A percentile compares a stretch with the other conserved stretches of the same genome.
These are phyloP conservation scores for Pseudogymnoascus destructans DNA, from an alignment of 2,329 filamentous ascomycete species.

Conservation along the genomic window DNA sequence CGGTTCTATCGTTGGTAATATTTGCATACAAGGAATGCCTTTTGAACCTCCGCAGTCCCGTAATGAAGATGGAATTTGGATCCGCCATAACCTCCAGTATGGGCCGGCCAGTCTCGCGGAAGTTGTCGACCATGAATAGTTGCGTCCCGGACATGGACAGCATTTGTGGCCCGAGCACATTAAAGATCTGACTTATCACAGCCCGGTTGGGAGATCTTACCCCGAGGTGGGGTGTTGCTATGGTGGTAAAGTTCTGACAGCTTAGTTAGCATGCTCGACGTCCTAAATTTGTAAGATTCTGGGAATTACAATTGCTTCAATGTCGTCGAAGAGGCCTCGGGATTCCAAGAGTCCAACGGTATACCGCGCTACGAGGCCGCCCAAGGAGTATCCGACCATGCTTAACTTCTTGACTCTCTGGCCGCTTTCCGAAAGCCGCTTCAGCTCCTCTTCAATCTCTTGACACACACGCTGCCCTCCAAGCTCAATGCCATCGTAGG, in stretches of 20 bases:
- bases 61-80: slow-evolving; percentile 72
- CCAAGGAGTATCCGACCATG: slow-evolving; percentile 79
- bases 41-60: slow-evolving; percentile 62
- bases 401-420: slow-evolving; percentile 70
- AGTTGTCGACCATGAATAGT: slow-evolving; percentile 75
- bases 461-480: slow-evolving; percentile 54
- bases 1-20: slow-evolving; percentile 71
- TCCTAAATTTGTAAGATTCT: neutral
- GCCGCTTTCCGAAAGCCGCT: slow-evolving; percentile 44
- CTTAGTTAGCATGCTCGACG: neutral
- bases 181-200: slow-evolving; percentile 57
- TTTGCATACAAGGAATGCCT: slow-evolving; percentile 73
- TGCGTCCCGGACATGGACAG: slow-evolving; percentile 76
- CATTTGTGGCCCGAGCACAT: slow-evolving; percentile 68
- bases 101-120: slow-evolving; percentile 69
- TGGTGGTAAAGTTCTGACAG: slow-evolving; percentile 74
- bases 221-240: slow-evolving; percentile 75
- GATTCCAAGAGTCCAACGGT: slow-evolving; percentile 72
- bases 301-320: slow-evolving; percentile 57
- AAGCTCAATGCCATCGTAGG: slow-evolving; percentile 56
- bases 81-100: slow-evolving; percentile 73
- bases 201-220: slow-evolving; percentile 57
- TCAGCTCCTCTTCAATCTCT: slow-evolving; percentile 53
- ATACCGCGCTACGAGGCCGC: slow-evolving; percentile 76
- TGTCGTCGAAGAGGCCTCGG: slow-evolving; percentile 63